Percentiles rank a stretch among this genome's conserved stretches.
Evolutionary conservation across 2,329 filamentous ascomycete species (phyloP).

Genomic region (Fulvia fulva): DNA sequence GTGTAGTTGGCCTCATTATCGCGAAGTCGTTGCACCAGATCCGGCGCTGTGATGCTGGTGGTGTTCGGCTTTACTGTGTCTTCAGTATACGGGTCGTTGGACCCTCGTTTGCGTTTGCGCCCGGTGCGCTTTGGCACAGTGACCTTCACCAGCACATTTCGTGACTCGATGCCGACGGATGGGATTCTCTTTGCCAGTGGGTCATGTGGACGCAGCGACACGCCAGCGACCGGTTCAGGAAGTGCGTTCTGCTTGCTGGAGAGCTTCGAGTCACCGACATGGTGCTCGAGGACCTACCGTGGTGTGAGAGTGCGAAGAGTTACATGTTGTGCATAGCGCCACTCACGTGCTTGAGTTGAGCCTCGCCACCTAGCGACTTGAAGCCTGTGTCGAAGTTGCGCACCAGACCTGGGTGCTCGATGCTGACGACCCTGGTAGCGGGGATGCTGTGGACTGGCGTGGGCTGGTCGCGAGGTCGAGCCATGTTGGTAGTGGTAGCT

Average conservation of each 20-base stretch:
- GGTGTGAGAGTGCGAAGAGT: slow-evolving; percentile 11
- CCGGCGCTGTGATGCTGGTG: slow-evolving; percentile 24
- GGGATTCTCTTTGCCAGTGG: slow-evolving; percentile 72
- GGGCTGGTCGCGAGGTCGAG: slow-evolving; percentile 3
- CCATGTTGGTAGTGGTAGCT: not conserved
- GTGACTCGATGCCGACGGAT: slow-evolving; percentile 70
- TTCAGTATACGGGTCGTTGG: slow-evolving; percentile 50
- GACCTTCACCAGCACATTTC: slow-evolving; percentile 82
- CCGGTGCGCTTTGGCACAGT: slow-evolving; percentile 84
- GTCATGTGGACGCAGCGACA: slow-evolving; percentile 78
- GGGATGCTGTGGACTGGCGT: slow-evolving; percentile 46
- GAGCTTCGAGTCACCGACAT: slow-evolving; percentile 30
- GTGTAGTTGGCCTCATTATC: slow-evolving; percentile 28
- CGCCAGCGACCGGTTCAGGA: slow-evolving; percentile 51
- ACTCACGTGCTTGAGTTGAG: slow-evolving; percentile 52
- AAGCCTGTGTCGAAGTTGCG: slow-evolving; percentile 62
- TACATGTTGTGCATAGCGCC: not conserved
- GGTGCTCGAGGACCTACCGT: slow-evolving; percentile 30
- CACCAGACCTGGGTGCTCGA: slow-evolving; percentile 66
- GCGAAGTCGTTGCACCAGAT: slow-evolving; percentile 30
- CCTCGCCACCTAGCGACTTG: slow-evolving; percentile 57
- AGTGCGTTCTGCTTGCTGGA: slow-evolving; percentile 19
- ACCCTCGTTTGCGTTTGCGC: slow-evolving; percentile 78
- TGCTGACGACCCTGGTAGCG: slow-evolving; percentile 51
- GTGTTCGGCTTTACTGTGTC: slow-evolving; percentile 3